phyloP scores from a whole-genome alignment of 371 early-diverging fungal genomes.

The Syncephalastrum monosporum region DNA sequence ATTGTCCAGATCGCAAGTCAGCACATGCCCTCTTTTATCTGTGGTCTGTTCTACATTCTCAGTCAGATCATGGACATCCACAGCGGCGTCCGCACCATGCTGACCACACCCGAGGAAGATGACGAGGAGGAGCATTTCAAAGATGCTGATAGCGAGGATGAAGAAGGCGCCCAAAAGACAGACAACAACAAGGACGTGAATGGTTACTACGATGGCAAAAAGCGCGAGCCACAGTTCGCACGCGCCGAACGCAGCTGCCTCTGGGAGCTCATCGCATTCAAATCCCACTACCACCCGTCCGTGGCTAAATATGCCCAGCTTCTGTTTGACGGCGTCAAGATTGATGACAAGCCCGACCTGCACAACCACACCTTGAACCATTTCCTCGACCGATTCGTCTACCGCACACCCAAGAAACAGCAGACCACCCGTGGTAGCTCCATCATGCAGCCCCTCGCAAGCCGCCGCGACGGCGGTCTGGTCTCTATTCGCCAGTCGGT shows the following conservation, averaged over 20 bases:
- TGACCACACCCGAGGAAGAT: slow-evolving; percentile 72
- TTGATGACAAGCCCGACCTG: slow-evolving; percentile 78
- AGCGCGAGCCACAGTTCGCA: slow-evolving; percentile 86
- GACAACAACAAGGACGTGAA: slow-evolving; percentile 15
- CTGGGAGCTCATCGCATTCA: slow-evolving; percentile 88
- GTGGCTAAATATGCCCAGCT: slow-evolving; percentile 77
- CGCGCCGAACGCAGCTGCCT: slow-evolving; percentile 81
- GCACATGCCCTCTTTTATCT: slow-evolving; percentile 82
- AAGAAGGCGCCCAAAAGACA: slow-evolving; percentile 27
- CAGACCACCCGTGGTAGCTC: slow-evolving; percentile 48
- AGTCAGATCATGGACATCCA: slow-evolving; percentile 62
- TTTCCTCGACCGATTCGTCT: slow-evolving; percentile 95
- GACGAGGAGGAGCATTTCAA: slow-evolving; percentile 62
- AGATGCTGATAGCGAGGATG: slow-evolving; percentile 45
- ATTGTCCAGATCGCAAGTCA: slow-evolving; percentile 78
- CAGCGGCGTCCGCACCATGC: slow-evolving; percentile 55
- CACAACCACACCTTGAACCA: slow-evolving; percentile 89
- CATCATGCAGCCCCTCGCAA: slow-evolving; percentile 62
- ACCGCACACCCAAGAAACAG: slow-evolving; percentile 90
- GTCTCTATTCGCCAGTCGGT: slow-evolving; percentile 39
- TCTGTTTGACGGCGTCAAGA: slow-evolving; percentile 69
- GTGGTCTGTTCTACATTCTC: slow-evolving; percentile 81
- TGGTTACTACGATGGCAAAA: slow-evolving; percentile 73
- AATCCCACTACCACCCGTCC: slow-evolving; percentile 90
- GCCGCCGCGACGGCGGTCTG: slow-evolving; percentile 48